phyloP scores from a whole-genome alignment of 768 basidiomycete species.

The Rubroboletus satanas region DNA sequence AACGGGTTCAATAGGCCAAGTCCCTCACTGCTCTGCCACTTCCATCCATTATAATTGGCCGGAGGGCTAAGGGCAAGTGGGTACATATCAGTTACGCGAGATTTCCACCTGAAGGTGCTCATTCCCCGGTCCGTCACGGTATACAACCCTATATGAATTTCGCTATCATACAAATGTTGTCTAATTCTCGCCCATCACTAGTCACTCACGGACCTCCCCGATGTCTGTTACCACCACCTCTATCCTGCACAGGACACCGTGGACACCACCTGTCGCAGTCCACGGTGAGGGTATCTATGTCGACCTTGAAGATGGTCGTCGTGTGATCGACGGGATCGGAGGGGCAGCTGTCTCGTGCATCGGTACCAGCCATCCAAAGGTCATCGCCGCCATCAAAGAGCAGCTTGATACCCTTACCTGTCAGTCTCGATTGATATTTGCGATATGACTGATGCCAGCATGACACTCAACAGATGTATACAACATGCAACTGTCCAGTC shows the following conservation, averaged over 20 bases:
- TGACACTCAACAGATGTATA: constrained; percentile 62
- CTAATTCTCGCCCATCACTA: background rate
- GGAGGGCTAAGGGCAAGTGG: background rate
- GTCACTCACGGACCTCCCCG: background rate
- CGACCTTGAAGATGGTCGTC: constrained; percentile 63
- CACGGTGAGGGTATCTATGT: constrained; percentile 68
- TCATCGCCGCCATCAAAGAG: constrained; percentile 70
- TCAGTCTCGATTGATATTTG: constrained; percentile 33
- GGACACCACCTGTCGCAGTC: constrained; percentile 67
- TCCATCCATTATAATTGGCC: no score
- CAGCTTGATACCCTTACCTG: constrained; percentile 77
- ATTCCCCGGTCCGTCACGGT: background rate
- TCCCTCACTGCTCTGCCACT: background rate
- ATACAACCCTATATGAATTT: background rate
- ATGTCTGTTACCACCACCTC: constrained; percentile 25
- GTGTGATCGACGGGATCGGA: constrained; percentile 75
- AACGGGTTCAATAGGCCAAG: no score
- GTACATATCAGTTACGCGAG: background rate
- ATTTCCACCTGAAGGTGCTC: background rate
- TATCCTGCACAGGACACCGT: constrained; percentile 70
- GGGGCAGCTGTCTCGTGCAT: constrained; percentile 83
- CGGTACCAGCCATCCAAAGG: constrained; percentile 69
- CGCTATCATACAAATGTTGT: background rate
- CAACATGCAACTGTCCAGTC: constrained; percentile 78
- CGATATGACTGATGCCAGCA: background rate